A percentile compares a stretch with the other conserved stretches of the same genome.
Conservation (phyloP, 2,329 filamentous ascomycete species). For the Tolypocladium amazonense region DNA sequence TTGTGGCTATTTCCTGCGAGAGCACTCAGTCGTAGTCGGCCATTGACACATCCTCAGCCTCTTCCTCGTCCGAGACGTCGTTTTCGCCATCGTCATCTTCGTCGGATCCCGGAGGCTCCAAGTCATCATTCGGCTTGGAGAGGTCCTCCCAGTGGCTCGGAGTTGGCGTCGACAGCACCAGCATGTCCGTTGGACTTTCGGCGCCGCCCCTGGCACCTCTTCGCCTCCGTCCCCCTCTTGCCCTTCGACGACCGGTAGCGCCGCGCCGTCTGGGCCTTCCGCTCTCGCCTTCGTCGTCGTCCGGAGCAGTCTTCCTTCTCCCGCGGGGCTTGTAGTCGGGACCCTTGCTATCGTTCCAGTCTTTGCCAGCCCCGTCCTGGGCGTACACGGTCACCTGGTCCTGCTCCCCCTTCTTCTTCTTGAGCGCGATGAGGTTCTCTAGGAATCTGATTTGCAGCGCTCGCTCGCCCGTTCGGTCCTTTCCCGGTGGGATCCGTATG, state of each 20-base stretch:
- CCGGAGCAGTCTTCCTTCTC: conserved; percentile 7
- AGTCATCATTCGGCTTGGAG: conserved; percentile 12
- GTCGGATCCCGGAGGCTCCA: conserved; percentile 8
- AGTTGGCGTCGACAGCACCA: conserved; percentile 21
- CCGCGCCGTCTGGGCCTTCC: not conserved
- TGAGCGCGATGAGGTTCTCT: conserved; percentile 53
- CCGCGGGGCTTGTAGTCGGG: conserved; percentile 27
- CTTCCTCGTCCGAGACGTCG: conserved; percentile 8
- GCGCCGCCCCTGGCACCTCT: conserved; percentile 6
- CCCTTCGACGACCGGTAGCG: conserved; percentile 8
- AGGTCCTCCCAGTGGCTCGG: conserved; percentile 24
- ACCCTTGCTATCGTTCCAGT: conserved; percentile 29
- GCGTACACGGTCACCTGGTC: conserved; percentile 56
- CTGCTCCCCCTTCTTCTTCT: conserved; percentile 51
- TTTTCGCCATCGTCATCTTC: conserved; percentile 10
- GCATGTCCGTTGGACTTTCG: not conserved
- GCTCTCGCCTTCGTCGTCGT: conserved; percentile 13
- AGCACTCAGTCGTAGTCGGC: conserved; percentile 5
- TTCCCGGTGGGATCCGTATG: conserved; percentile 33
- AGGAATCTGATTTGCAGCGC: conserved; percentile 47
- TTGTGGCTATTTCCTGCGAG: not conserved
- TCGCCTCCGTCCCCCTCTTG: conserved; percentile 9
- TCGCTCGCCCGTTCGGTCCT: conserved; percentile 36
- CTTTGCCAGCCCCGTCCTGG: conserved; percentile 28
- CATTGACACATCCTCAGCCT: conserved; percentile 15